Base-by-base conservation (phyloP, 768 basidiomycete species). In the Suillus cothurnatus region DNA sequence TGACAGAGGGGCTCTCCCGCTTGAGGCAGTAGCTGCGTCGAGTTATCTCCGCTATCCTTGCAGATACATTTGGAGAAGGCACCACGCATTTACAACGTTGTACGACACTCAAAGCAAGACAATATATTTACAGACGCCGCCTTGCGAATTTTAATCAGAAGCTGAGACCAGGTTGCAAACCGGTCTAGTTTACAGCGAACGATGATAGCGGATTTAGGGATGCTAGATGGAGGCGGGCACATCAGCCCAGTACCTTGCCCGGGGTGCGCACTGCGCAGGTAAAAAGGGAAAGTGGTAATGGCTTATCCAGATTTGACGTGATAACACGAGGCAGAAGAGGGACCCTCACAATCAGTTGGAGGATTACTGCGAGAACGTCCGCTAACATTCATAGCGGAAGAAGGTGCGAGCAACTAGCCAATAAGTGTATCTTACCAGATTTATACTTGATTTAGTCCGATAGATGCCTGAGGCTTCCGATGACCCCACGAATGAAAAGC, bases 51-150 rank as follows among this genome's bases (percentile, higher is more conserved):
- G 34, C 12, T 55, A 55, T n/a, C 32, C 53, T 55, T 2, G 53
- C 21, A 32, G 53, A 55, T 55, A 31, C 53, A 55, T 55, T 34
- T 55, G 32, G 53, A 55, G 53, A 61, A 23, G 50, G 34, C 31
- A 34, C 21, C 32, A 34, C 53, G 31, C 53, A 12, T 55, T 32
- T 55, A 14, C 53, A 55, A 34, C 53, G 53, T 34, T 55, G 34
- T 21, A 21, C 53, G 31, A 21, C 31, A 28, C 19, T 32, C 53
- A 55, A 32, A 21, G 32, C 19, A 32, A 55, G 31, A 55, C 21
- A n/a, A 55, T 55, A 55, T 55, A 55, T 55, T 55, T 34, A n/a
- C 53, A 32, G 53, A 55, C 53, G 53, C 53, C 53, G 53, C 53
- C 31, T 55, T 55, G 53, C 53, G 31, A 55, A 34, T 55, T 55